Evolutionary conservation across 768 basidiomycete species (phyloP).

Genomic region (Sporobolomyces phaffii): DNA sequence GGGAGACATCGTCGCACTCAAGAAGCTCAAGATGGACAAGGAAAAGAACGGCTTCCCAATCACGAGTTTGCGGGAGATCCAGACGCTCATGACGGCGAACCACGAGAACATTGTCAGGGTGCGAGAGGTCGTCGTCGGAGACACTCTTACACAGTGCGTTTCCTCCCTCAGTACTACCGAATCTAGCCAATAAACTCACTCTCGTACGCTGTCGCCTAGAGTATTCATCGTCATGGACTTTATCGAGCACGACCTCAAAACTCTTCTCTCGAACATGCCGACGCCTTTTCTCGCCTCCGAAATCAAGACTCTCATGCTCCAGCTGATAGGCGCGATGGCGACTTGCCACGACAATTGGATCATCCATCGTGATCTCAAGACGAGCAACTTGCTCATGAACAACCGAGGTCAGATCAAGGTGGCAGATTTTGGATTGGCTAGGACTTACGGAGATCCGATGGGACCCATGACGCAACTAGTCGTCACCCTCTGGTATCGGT

Average conservation of each 20-base stretch:
- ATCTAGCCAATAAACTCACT: no score
- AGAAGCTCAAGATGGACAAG: constrained; percentile 96
- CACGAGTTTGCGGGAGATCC: constrained; percentile 87
- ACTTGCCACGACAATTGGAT: constrained; percentile 98
- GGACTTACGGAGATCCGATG: constrained; percentile 92
- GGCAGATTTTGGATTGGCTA: constrained; percentile 93
- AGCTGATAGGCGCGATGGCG: constrained; percentile 83
- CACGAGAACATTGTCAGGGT: constrained; percentile 91
- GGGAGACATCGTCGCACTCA: constrained; percentile 90
- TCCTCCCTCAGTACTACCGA: constrained; percentile 31
- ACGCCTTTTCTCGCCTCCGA: constrained; percentile 94
- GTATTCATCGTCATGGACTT: constrained; percentile 86
- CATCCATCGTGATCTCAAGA: constrained; percentile 92
- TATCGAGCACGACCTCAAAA: constrained; percentile 98
- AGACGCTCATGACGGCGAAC: constrained; percentile 78
- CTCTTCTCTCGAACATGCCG: constrained; percentile 88
- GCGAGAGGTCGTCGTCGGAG: constrained; percentile 94
- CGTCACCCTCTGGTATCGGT: constrained; percentile 99
- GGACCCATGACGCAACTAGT: constrained; percentile 97
- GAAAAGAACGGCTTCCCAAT: constrained; percentile 99
- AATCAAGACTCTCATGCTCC: constrained; percentile 92
- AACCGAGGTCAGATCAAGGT: constrained; percentile 98
- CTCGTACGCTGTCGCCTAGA: constrained; percentile 49
- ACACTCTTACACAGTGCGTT: constrained; percentile 96
- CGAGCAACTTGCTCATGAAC: constrained; percentile 96